Percentiles rank a stretch among this genome's conserved stretches.
Evolutionary conservation across 495 filamentous ascomycete species (phyloP).

Genomic region (Lentithecium fluviatile): DNA sequence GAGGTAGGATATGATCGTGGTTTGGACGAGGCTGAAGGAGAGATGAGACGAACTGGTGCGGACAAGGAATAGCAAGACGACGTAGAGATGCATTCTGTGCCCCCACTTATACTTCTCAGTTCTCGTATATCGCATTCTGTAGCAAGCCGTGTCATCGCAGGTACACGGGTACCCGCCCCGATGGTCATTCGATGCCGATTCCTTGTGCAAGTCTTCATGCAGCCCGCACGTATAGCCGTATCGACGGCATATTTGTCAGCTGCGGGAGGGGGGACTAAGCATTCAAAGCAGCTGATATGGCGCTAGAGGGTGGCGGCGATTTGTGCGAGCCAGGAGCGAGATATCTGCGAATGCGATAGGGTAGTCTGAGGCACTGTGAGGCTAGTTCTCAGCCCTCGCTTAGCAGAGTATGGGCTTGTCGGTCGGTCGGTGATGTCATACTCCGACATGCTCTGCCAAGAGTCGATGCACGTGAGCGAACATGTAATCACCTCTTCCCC

Average conservation of each 20-base stretch:
- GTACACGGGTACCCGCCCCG: no score
- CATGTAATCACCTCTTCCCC: not conserved
- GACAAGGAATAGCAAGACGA: not conserved
- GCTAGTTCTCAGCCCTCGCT: not conserved
- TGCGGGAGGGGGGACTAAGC: not conserved
- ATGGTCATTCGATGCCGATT: no score
- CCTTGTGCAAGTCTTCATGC: not conserved
- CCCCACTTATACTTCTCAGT: no score
- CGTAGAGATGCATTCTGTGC: no score
- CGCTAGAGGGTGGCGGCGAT: no score
- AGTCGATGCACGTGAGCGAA: not conserved
- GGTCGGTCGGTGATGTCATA: constrained; percentile 23
- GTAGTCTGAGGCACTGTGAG: not conserved
- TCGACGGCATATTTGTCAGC: not conserved
- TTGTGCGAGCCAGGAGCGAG: no score
- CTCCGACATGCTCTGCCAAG: constrained; percentile 10
- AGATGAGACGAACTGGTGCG: not conserved
- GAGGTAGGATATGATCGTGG: not conserved
- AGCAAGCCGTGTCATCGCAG: no score
- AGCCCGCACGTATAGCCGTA: not conserved
- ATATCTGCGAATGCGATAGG: no score
- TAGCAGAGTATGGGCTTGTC: constrained; percentile 1
- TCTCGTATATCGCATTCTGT: no score
- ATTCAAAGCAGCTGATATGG: no score
- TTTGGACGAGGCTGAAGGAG: not conserved